Evolutionary conservation across 805 yeast genomes (phyloP).

Genomic region (Clavispora carvajalis): DNA sequence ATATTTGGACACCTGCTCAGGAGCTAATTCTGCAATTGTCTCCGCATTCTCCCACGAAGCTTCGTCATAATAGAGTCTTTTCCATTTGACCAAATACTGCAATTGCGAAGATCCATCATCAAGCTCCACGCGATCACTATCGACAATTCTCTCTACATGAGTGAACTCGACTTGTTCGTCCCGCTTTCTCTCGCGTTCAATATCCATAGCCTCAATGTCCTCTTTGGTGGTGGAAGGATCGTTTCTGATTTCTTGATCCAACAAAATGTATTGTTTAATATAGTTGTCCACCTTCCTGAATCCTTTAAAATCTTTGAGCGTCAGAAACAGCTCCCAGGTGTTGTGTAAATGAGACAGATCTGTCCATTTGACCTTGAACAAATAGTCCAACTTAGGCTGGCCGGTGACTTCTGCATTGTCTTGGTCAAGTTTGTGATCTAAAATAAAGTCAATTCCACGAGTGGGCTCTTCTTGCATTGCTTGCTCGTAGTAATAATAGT

Average conservation of each 20-base stretch:
- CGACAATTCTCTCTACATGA: slow-evolving; percentile 84
- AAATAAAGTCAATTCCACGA: slow-evolving; percentile 32
- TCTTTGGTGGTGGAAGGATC: slow-evolving; percentile 85
- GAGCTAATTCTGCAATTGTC: slow-evolving; percentile 77
- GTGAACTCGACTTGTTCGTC: slow-evolving; percentile 83
- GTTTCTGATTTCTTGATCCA: slow-evolving; percentile 68
- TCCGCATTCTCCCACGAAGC: slow-evolving; percentile 96
- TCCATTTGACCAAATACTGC: slow-evolving; percentile 90
- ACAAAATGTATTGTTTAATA: slow-evolving; percentile 67
- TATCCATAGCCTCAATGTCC: slow-evolving; percentile 89
- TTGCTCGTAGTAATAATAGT: slow-evolving; percentile 30
- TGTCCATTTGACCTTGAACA: slow-evolving; percentile 75
- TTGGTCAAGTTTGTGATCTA: slow-evolving; percentile 35
- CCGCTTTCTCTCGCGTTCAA: slow-evolving; percentile 77
- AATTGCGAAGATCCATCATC: slow-evolving; percentile 64
- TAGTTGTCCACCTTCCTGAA: slow-evolving; percentile 85
- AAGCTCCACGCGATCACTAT: slow-evolving; percentile 64
- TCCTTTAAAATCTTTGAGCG: slow-evolving; percentile 57
- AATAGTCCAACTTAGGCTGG: slow-evolving; percentile 55
- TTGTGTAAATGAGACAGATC: slow-evolving; percentile 88
- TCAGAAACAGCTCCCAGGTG: slow-evolving; percentile 78
- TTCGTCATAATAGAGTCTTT: slow-evolving; percentile 85
- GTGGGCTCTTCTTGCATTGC: slow-evolving; percentile 31
- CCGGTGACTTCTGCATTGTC: slow-evolving; percentile 37
- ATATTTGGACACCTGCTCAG: slow-evolving; percentile 75